These are phyloP conservation scores for Kodamaea sagamina DNA, from an alignment of 805 yeast species.

Conservation along the genomic window DNA sequence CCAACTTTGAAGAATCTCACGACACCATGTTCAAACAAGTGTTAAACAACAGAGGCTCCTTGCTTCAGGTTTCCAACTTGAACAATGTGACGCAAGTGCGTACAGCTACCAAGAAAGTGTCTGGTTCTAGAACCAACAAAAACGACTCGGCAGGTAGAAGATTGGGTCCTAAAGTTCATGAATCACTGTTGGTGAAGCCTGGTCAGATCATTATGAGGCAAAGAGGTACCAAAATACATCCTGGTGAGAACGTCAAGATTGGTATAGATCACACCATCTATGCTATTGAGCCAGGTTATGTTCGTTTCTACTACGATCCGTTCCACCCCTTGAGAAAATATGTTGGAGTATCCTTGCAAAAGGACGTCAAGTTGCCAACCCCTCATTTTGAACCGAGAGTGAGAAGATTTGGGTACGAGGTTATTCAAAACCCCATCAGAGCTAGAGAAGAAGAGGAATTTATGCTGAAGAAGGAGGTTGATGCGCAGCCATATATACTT, in stretches of 20 bases:
- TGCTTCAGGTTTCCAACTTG: constrained; percentile 8
- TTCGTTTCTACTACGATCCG: constrained; percentile 89
- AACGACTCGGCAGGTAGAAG: constrained; percentile 94
- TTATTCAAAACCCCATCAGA: constrained; percentile 49
- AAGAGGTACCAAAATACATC: constrained; percentile 91
- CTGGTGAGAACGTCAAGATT: constrained; percentile 87
- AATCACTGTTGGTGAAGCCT: constrained; percentile 70
- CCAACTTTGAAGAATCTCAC: constrained; percentile 4
- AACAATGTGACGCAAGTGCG: constrained; percentile 52
- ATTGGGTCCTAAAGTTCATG: constrained; percentile 85
- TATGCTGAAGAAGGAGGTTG: constrained; percentile 67
- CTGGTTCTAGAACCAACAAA: constrained; percentile 93
- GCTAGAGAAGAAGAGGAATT: constrained; percentile 61
- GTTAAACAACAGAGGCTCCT: constrained; percentile 3
- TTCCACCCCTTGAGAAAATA: constrained; percentile 92
- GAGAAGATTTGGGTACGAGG: constrained; percentile 77
- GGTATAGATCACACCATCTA: constrained; percentile 93
- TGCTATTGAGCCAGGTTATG: constrained; percentile 92
- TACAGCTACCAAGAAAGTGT: constrained; percentile 90
- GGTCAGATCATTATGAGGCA: constrained; percentile 93
- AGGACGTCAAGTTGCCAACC: constrained; percentile 70
- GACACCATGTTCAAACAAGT: constrained; percentile 7
- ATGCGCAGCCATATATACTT: constrained; percentile 55
- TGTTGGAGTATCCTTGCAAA: constrained; percentile 79
- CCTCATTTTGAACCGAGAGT: constrained; percentile 88